phyloP scores from a whole-genome alignment of 495 filamentous ascomycete genomes.

The Filosporella fistucella region DNA sequence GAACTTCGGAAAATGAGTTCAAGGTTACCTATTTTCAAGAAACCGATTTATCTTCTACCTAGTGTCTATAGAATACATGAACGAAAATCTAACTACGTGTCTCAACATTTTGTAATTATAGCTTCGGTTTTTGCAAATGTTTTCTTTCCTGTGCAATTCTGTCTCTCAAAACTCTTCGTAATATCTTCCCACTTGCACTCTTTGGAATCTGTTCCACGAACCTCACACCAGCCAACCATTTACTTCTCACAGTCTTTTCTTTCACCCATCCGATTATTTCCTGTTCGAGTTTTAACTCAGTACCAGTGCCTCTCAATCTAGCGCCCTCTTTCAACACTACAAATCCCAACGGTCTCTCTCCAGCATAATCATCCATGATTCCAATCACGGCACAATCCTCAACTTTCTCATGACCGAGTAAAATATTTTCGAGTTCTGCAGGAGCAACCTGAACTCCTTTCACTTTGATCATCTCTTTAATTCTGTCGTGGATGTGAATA shows the following conservation, averaged over 20 bases:
- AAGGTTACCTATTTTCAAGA: no score
- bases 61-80: no score
- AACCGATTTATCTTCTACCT: no score
- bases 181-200: slow-evolving; percentile 79
- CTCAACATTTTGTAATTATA: no score
- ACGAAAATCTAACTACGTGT: no score
- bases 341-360: slow-evolving; percentile 83
- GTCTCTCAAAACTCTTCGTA: slow-evolving; percentile 58
- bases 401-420: slow-evolving; percentile 65
- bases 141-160: slow-evolving; percentile 29
- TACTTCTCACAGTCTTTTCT: slow-evolving; percentile 49
- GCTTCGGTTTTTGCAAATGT: slow-evolving; percentile 8
- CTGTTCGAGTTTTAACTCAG: slow-evolving; percentile 50
- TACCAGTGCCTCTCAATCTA: slow-evolving; percentile 30
- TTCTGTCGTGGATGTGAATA: slow-evolving; percentile 76
- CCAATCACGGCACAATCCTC: slow-evolving; percentile 77
- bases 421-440: slow-evolving; percentile 74
- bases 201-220: slow-evolving; percentile 83
- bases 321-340: slow-evolving; percentile 61
- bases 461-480: slow-evolving; percentile 73
- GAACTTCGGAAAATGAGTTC: no score
- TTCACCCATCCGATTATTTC: slow-evolving; percentile 62
- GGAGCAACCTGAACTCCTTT: slow-evolving; percentile 85
- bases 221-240: slow-evolving; percentile 74
- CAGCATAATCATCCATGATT: no score